Base-by-base conservation (phyloP, 768 basidiomycete species). In the Floccularia luteovirens region DNA sequence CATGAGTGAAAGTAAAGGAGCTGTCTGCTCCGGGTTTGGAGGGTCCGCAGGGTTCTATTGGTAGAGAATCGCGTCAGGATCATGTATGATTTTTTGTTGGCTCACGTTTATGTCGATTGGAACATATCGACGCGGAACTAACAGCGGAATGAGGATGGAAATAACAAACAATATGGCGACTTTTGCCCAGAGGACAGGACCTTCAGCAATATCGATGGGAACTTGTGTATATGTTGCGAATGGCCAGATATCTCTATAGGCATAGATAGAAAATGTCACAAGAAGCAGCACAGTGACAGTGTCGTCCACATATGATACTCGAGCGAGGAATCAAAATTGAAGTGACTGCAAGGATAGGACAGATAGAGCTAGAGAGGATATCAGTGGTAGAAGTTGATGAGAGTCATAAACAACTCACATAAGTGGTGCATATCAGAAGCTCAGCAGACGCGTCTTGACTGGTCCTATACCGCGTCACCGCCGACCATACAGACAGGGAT, bases 191-290 rank as follows among this genome's bases (percentile, higher is more conserved):
- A 79, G 57, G 7, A 71, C 31, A 25, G 44, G 42, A 4, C 75
- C 73, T 46, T 72, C 66, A 0, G 47, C 48, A 3, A 48, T 54
- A 47, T 82, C 80, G 13, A 56, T 44, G 1, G 78, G 75, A 3
- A 34, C 17, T 13, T 66, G 50, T 3, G 60, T 58, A 52, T 59
- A 75, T 3, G 72, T 80, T 12, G 66, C 62, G 4, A 83, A 53
- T 7, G 82, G 80, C 60, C 68, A 78, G 3, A 84, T 37, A 48
- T 77, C 70, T 23, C 79, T 68, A 50, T 75, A 75, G 16, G 58
- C 48, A 51, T 74, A 83, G 1, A 79, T 62, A 1, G 42, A 44
- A 62, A 47, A 61, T 44, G 49, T 58, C 39, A 43, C 63, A 24
- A 64, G 23, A 6, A 65, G 48, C 3, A 65, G 19, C 14, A 60